phyloP scores from a whole-genome alignment of 768 basidiomycete species.

The Tricholoma sp. region DNA sequence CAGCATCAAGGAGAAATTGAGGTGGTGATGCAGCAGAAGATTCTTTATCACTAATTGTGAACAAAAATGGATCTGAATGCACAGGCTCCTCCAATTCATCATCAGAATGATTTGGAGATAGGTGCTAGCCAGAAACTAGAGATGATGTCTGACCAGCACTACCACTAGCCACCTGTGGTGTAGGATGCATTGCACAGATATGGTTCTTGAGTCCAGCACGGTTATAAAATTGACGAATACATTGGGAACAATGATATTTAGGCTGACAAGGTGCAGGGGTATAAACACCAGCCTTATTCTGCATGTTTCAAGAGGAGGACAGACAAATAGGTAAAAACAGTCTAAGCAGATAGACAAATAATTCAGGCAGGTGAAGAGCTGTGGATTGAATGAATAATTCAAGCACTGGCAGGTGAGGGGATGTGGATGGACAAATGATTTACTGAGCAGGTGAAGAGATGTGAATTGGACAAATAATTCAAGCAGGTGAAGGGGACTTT shows the following conservation, averaged over 20 bases:
- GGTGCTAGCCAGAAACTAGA: background rate
- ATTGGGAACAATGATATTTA: background rate
- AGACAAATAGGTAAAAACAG: too few species aligned
- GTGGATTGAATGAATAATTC: too few species aligned
- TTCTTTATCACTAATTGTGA: background rate
- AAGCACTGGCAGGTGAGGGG: too few species aligned
- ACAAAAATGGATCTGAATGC: background rate
- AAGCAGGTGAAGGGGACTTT: too few species aligned
- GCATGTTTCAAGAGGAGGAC: background rate
- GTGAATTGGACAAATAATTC: too few species aligned
- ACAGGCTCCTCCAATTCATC: background rate
- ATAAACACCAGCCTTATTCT: background rate
- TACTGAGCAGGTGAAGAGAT: too few species aligned
- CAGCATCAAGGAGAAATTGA: background rate
- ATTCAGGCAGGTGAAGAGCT: too few species aligned
- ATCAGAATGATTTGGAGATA: background rate
- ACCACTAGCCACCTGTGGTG: background rate
- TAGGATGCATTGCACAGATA: background rate
- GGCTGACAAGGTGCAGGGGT: background rate
- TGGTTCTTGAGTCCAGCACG: background rate
- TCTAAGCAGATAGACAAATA: too few species aligned
- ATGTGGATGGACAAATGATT: too few species aligned
- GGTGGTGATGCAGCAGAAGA: background rate
- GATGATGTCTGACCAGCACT: background rate
- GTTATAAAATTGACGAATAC: background rate